Evolutionary conservation across 2,329 filamentous ascomycete species (phyloP).

Genomic region (Rutstroemia sp.): DNA sequence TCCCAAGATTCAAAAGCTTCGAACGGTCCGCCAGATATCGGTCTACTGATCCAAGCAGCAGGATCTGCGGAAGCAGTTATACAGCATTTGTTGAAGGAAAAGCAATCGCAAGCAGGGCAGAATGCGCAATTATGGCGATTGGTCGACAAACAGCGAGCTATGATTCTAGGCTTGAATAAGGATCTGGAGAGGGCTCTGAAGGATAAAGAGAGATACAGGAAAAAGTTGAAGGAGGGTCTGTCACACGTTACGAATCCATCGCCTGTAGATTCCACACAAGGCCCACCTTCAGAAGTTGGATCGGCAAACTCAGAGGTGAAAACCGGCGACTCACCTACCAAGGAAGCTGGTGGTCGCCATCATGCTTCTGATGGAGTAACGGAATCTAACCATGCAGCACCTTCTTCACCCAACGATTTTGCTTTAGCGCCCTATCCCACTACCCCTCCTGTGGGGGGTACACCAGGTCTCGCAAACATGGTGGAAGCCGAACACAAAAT

Average conservation of each 20-base stretch:
- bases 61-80: slow-evolving; percentile 88
- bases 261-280: slow-evolving; percentile 26
- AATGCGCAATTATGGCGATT: slow-evolving; percentile 91
- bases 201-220: slow-evolving; percentile 90
- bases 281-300: slow-evolving; percentile 22
- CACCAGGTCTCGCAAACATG: slow-evolving; percentile 31
- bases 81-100: slow-evolving; percentile 82
- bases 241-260: slow-evolving; percentile 30
- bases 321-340: slow-evolving; percentile 8
- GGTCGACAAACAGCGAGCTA: slow-evolving; percentile 90
- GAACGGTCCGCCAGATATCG: slow-evolving; percentile 65
- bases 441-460: slow-evolving; percentile 49
- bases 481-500: slow-evolving; percentile 51
- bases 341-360: slow-evolving; percentile 16
- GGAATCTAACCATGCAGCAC: slow-evolving; percentile 26
- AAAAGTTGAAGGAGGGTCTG: slow-evolving; percentile 74
- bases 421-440: slow-evolving; percentile 56
- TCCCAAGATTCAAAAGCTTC: slow-evolving; percentile 43
- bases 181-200: slow-evolving; percentile 86
- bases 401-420: slow-evolving; percentile 49
- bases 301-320: slow-evolving; percentile 19
- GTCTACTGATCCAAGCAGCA: slow-evolving; percentile 70
- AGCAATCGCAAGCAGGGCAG: slow-evolving; percentile 79
- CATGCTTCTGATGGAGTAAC: slow-evolving; percentile 23
- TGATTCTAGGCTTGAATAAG: slow-evolving; percentile 91